These are phyloP conservation scores for Cystoderma amianthinum DNA, from an alignment of 768 basidiomycete species.

Conservation along the genomic window DNA sequence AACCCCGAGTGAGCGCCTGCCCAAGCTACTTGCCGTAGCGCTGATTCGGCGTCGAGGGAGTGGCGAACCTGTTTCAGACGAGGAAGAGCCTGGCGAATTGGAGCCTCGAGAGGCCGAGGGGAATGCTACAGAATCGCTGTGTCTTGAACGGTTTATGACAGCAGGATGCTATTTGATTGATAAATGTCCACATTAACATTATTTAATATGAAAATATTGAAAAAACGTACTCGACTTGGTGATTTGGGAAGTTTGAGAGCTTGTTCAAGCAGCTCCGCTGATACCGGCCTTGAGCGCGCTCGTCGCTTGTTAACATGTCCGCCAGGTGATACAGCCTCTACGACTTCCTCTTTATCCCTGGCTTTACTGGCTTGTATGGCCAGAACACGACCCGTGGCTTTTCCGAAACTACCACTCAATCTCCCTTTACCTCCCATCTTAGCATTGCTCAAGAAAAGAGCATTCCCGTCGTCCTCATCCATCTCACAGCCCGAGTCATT, in stretches of 20 bases:
- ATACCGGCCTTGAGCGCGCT: conserved; percentile 67
- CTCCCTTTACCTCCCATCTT: conserved; percentile 14
- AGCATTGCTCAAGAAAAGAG: conserved; percentile 22
- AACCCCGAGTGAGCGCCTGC: neutral
- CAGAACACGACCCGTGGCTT: conserved; percentile 4
- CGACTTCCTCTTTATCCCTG: conserved; percentile 48
- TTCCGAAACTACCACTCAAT: conserved; percentile 12
- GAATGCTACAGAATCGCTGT: conserved; percentile 28
- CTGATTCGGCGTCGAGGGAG: conserved; percentile 46
- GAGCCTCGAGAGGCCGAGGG: conserved; percentile 36
- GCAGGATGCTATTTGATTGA: no score
- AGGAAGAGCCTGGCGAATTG: conserved; percentile 30
- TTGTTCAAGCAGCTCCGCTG: conserved; percentile 55
- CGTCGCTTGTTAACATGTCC: conserved; percentile 73
- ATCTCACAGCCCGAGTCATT: conserved; percentile 49
- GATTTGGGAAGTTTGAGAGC: conserved; percentile 35
- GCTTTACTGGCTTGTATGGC: conserved; percentile 18
- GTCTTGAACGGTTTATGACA: conserved; percentile 14
- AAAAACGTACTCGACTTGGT: conserved; percentile 28
- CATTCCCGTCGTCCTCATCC: conserved; percentile 31
- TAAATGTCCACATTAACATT: no score
- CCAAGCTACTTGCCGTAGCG: conserved; percentile 14
- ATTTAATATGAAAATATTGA: conserved; percentile 3
- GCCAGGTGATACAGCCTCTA: conserved; percentile 66
- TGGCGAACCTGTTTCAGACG: conserved; percentile 47